Base-by-base conservation (phyloP, 2,329 filamentous ascomycete species). In the Apiospora saccharicola region DNA sequence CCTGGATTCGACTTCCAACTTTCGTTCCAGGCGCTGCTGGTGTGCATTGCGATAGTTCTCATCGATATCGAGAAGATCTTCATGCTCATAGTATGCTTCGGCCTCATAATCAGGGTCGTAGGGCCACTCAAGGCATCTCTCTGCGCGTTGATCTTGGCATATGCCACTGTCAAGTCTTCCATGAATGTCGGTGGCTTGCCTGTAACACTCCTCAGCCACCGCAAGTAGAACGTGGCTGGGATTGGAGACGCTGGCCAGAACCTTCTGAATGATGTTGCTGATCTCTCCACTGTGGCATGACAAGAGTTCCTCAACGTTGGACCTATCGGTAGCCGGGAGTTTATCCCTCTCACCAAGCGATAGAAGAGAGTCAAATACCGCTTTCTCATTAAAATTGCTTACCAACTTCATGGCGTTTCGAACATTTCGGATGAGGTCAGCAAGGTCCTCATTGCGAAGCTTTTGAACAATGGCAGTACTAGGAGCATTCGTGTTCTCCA, bases 141-240 rank as follows among this genome's bases (percentile, higher is more conserved):
- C 41, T 41, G 34, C 10, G 8, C n/a, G 61, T 43, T 12, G 22
- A 4, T 24, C 22, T 22, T 13, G 43, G 24, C 43, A 67, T 7
- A 7, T n/a, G 64, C 26, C 37, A 24, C 22, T 1, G 34, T 43
- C 14, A 12, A 67, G 24, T 2, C 24, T 53, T 7, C 49, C 49
- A 53, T 24, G 24, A 13, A 16, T 13, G 3, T 1, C 16, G 19
- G 13, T 46, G 8, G 41, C 41, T 8, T 68, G 22, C n/a, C 46
- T 68, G 19, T 68, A 46, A n/a, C 44, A 68, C 26, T 68, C 43
- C 67, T 68, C 43, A 24, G 30, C 57, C 7, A n/a, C 30, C 57
- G 4, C n/a, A 34, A 19, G n/a, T 13, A 41, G 5, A 41, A 13
- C 10, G 19, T 8, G 8, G 8, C 37, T 2, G 6, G 34, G 4